Evolutionary conservation across 2,329 filamentous ascomycete species (phyloP).

Genomic region (Aphanocladium album): DNA sequence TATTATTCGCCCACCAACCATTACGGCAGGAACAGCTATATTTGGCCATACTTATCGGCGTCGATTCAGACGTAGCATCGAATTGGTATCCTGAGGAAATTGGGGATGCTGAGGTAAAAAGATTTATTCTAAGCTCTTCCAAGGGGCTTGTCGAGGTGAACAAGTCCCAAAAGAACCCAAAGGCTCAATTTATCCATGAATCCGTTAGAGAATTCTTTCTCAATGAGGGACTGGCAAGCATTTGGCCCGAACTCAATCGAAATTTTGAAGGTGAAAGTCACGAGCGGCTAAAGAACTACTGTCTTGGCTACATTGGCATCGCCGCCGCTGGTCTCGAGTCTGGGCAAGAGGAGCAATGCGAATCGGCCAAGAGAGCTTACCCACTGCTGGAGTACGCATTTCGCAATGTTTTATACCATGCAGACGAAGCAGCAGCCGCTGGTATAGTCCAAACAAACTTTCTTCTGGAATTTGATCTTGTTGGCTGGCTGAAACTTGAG

Average conservation of each 20-base stretch:
- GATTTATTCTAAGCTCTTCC: conserved; percentile 34
- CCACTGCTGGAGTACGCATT: background rate
- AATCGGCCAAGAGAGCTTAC: background rate
- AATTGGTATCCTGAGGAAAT: conserved; percentile 13
- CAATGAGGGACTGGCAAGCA: conserved; percentile 21
- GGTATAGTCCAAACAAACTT: background rate
- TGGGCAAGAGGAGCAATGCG: too few species aligned
- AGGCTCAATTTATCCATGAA: conserved; percentile 45
- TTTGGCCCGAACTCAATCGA: conserved; percentile 1
- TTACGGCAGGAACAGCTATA: conserved; percentile 41
- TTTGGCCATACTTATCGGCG: conserved; percentile 17
- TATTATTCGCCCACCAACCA: conserved; percentile 44
- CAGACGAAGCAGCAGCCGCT: background rate
- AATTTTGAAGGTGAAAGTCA: conserved; percentile 10
- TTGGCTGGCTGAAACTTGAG: background rate
- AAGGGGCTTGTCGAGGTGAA: conserved; percentile 42
- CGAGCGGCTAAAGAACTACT: conserved; percentile 15
- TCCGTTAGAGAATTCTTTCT: conserved; percentile 44
- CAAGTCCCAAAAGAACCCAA: conserved; percentile 13
- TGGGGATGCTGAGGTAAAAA: conserved; percentile 22
- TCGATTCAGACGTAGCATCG: rapidly evolving
- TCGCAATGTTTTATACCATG: background rate
- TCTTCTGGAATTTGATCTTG: background rate
- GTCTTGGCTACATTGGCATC: background rate
- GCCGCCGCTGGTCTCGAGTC: background rate